Evolutionary conservation across 768 basidiomycete species (phyloP).

Genomic region (Cystobasidium onofrii): DNA sequence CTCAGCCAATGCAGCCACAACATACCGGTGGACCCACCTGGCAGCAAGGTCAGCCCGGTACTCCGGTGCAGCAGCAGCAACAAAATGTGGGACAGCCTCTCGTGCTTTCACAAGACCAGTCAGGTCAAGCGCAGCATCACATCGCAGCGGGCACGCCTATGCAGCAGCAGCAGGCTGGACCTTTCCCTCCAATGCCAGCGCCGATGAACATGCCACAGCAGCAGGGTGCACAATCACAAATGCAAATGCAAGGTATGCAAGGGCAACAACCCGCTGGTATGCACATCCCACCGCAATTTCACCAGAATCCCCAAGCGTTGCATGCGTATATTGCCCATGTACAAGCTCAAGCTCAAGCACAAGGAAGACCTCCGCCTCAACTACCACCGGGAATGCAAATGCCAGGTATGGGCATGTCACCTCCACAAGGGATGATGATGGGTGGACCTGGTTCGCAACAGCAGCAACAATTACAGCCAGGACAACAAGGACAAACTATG

Average conservation of each 20-base stretch:
- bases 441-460: neutral
- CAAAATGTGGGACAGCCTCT: neutral
- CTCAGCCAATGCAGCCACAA: slow-evolving; percentile 18
- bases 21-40: slow-evolving; percentile 9
- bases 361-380: neutral
- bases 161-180: neutral
- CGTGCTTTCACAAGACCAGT: neutral
- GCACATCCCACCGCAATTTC: neutral
- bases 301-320: neutral
- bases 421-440: neutral
- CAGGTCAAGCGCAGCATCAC: neutral
- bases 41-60: neutral
- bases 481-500: neutral
- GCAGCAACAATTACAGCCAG: neutral
- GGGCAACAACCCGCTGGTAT: neutral
- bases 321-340: slow-evolving; percentile 2
- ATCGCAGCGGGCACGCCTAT: neutral
- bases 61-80: neutral
- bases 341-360: neutral
- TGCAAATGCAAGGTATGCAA: slow-evolving; percentile 7
- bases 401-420: neutral
- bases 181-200: slow-evolving; percentile 1
- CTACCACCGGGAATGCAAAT: neutral
- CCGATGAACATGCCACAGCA: slow-evolving; percentile 26
- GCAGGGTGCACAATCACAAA: neutral